Percentiles rank a stretch among this genome's conserved stretches.
Conservation (phyloP, 1,139 yeast genomes). For the Yarrowia galli region DNA sequence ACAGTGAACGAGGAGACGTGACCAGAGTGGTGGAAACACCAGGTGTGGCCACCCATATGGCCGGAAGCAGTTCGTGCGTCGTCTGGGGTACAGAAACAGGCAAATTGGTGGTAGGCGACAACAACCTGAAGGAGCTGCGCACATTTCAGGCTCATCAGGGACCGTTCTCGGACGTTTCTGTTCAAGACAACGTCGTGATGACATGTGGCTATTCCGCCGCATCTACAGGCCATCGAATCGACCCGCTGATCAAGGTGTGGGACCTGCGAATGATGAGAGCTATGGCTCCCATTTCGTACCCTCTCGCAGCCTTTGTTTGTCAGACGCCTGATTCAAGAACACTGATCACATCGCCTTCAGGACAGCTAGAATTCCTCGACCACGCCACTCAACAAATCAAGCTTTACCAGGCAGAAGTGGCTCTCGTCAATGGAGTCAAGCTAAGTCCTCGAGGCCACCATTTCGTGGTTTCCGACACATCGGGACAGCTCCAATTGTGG, state of each 20-base stretch:
- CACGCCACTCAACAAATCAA: constrained; percentile 65
- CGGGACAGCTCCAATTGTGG: constrained; percentile 79
- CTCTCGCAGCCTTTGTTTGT: constrained; percentile 82
- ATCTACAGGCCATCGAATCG: constrained; percentile 61
- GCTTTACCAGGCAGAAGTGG: constrained; percentile 49
- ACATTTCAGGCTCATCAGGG: constrained; percentile 78
- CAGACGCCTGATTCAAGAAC: constrained; percentile 89
- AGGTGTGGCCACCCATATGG: constrained; percentile 51
- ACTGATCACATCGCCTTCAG: constrained; percentile 73
- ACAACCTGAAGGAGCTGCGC: constrained; percentile 61
- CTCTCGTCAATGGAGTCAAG: constrained; percentile 61
- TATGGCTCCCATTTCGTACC: constrained; percentile 82
- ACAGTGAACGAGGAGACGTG: constrained; percentile 62
- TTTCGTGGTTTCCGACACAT: constrained; percentile 70
- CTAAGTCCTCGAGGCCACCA: constrained; percentile 84
- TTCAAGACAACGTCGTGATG: constrained; percentile 75
- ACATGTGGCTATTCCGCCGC: constrained; percentile 83
- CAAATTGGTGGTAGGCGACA: constrained; percentile 75
- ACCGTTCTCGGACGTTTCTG: constrained; percentile 76
- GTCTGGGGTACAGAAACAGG: constrained; percentile 71
- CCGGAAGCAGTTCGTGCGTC: constrained; percentile 57
- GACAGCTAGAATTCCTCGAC: constrained; percentile 87
- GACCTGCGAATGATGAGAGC: constrained; percentile 80
- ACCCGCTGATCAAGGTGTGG: constrained; percentile 83
- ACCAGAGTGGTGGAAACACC: constrained; percentile 42